Percentiles rank a stretch among this genome's conserved stretches.
Evolutionary conservation across 2,329 filamentous ascomycete genomes (phyloP).

Genomic region (Beauveria medogensis): DNA sequence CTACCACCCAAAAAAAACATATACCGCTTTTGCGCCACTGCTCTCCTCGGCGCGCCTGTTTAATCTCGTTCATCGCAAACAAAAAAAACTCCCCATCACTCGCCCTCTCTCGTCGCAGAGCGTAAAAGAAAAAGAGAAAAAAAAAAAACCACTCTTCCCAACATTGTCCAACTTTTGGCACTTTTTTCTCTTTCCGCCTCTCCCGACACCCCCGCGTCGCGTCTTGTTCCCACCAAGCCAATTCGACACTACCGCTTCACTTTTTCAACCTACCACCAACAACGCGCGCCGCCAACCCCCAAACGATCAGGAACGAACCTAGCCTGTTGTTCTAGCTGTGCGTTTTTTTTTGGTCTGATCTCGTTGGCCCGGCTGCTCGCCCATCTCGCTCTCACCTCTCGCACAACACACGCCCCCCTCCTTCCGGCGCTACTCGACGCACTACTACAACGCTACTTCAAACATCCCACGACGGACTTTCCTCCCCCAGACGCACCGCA

Average conservation of each 20-base stretch:
- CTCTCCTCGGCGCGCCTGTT: not conserved
- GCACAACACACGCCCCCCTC: not conserved
- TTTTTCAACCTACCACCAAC: not conserved
- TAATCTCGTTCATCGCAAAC: not conserved
- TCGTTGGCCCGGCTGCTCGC: not conserved
- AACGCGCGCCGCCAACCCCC: not conserved
- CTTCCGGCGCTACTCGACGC: constrained; percentile 5
- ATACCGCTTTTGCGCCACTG: constrained; percentile 9
- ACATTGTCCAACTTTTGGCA: not conserved
- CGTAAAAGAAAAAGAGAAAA: too few relatives aligned
- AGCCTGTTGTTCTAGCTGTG: not conserved
- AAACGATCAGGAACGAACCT: not conserved
- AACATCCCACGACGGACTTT: not conserved
- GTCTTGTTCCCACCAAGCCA: not conserved
- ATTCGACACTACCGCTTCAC: not conserved
- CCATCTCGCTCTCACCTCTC: too few relatives aligned
- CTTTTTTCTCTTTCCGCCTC: not conserved
- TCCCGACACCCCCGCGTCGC: not conserved
- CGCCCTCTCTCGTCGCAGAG: not conserved
- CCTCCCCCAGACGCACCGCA: not conserved
- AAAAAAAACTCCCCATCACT: not conserved
- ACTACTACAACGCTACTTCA: not conserved
- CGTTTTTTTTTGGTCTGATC: constrained; percentile 5
- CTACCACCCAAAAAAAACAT: not conserved
- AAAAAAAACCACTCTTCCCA: too few relatives aligned